phyloP scores from a whole-genome alignment of 2,329 filamentous ascomycete species.

The Mariannaea sp. region DNA sequence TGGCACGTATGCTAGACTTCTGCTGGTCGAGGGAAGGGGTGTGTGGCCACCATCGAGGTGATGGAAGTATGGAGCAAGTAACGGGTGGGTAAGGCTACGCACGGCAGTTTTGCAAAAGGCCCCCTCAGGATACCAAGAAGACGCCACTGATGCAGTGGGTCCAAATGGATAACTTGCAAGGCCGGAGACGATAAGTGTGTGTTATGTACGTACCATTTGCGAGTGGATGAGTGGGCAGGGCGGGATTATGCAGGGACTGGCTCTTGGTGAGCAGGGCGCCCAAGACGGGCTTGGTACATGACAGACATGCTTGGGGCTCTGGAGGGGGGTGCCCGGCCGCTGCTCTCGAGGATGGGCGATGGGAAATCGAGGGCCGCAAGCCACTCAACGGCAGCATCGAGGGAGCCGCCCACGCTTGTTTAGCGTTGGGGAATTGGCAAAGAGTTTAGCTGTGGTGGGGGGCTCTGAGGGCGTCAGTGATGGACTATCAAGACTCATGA shows the following conservation, averaged over 20 bases:
- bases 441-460: slow-evolving; percentile 23
- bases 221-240: slow-evolving; percentile 32
- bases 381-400: slow-evolving; percentile 40
- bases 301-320: slow-evolving; percentile 22
- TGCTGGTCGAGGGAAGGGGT: slow-evolving; percentile 18
- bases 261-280: slow-evolving; percentile 20
- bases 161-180: slow-evolving; percentile 37
- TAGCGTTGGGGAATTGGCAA: slow-evolving; percentile 38
- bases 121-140: slow-evolving; percentile 27
- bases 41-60: slow-evolving; percentile 24
- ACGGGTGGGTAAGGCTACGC: slow-evolving; percentile 40
- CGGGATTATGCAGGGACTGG: slow-evolving; percentile 42
- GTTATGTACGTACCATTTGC: slow-evolving; percentile 30
- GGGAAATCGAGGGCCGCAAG: slow-evolving; percentile 36
- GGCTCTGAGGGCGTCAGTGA: slow-evolving; percentile 29
- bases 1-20: slow-evolving; percentile 13
- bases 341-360: slow-evolving; percentile 18
- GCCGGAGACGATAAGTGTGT: slow-evolving; percentile 10
- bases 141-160: slow-evolving; percentile 41
- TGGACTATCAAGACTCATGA: slow-evolving; percentile 26
- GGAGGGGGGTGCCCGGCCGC: slow-evolving; percentile 20
- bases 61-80: slow-evolving; percentile 24
- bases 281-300: slow-evolving; percentile 21
- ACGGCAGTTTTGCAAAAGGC: slow-evolving; percentile 41
- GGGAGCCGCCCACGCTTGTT: slow-evolving; percentile 36